These are phyloP conservation scores for Arabidopsis suecica DNA, from an alignment of 345 rosid genomes.

Conservation along the genomic window DNA sequence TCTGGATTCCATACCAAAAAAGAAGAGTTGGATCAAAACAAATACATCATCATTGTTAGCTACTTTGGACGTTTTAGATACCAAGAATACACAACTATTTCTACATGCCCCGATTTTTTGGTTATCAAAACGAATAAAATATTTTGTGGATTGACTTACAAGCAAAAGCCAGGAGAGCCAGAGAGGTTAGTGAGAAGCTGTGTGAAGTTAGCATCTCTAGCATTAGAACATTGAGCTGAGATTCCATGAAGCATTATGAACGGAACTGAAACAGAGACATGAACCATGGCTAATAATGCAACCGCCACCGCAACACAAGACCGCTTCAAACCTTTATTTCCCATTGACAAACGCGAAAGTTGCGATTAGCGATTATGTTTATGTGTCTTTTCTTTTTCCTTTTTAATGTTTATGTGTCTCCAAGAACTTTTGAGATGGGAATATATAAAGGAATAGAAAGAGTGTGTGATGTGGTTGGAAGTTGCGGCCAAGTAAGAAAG, in stretches of 20 bases:
- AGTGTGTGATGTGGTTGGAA: slow-evolving; percentile 36
- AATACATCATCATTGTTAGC: slow-evolving; percentile 2
- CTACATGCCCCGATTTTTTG: neutral
- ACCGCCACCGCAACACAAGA: slow-evolving; percentile 29
- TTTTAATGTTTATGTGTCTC: slow-evolving; percentile 9
- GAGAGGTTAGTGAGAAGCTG: slow-evolving; percentile 60
- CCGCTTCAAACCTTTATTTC: slow-evolving; percentile 10
- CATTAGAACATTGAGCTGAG: slow-evolving; percentile 62
- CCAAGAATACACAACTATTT: neutral
- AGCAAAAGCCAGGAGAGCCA: slow-evolving; percentile 78
- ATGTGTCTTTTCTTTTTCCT: neutral
- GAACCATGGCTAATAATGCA: slow-evolving; percentile 38
- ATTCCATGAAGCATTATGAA: slow-evolving; percentile 79
- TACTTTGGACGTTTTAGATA: neutral
- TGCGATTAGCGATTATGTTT: slow-evolving; percentile 25
- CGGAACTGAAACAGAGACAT: slow-evolving; percentile 61
- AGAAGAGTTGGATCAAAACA: neutral
- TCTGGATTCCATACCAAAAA: slow-evolving; percentile 47
- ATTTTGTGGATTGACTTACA: slow-evolving; percentile 54
- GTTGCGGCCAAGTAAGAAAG: slow-evolving; percentile 42
- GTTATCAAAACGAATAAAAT: neutral
- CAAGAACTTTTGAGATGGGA: slow-evolving; percentile 35
- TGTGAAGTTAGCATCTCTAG: slow-evolving; percentile 68
- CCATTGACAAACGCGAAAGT: slow-evolving; percentile 22
- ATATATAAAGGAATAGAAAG: slow-evolving; percentile 35